These are phyloP conservation scores for Aspergillus neoniger DNA, from an alignment of 2,329 filamentous ascomycete genomes.

Conservation along the genomic window DNA sequence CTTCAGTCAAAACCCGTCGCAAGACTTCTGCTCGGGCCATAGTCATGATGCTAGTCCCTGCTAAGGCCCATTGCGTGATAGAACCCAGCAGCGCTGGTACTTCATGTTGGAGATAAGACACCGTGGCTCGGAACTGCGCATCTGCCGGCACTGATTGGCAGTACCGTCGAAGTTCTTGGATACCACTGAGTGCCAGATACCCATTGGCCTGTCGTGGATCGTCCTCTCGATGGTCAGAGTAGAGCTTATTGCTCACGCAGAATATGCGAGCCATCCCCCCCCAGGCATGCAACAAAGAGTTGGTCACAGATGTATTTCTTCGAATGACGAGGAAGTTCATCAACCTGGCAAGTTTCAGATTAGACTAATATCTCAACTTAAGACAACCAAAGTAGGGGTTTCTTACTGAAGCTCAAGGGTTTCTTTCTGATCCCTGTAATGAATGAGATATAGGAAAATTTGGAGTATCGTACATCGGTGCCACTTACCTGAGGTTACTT, in stretches of 20 bases:
- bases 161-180: constrained; percentile 23
- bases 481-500: background rate
- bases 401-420: constrained; percentile 11
- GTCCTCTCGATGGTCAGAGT: constrained; percentile 10
- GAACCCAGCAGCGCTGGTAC: constrained; percentile 22
- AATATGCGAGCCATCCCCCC: constrained; percentile 13
- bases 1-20: constrained; percentile 11
- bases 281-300: constrained; percentile 2
- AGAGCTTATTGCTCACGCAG: constrained; percentile 26
- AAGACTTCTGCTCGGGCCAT: constrained; percentile 18
- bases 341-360: background rate
- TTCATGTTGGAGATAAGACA: constrained; percentile 14
- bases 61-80: constrained; percentile 20
- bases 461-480: background rate
- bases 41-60: constrained; percentile 15
- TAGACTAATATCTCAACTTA: background rate
- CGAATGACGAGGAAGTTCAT: constrained; percentile 7
- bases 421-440: constrained; percentile 7
- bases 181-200: constrained; percentile 24
- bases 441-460: background rate
- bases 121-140: constrained; percentile 16
- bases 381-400: too few relatives aligned
- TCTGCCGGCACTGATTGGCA: constrained; percentile 25
- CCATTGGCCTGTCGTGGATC: background rate
- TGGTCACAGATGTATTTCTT: constrained; percentile 7